These are phyloP conservation scores for Clitopilus passeckerianus DNA, from an alignment of 768 basidiomycete species.

Conservation along the genomic window DNA sequence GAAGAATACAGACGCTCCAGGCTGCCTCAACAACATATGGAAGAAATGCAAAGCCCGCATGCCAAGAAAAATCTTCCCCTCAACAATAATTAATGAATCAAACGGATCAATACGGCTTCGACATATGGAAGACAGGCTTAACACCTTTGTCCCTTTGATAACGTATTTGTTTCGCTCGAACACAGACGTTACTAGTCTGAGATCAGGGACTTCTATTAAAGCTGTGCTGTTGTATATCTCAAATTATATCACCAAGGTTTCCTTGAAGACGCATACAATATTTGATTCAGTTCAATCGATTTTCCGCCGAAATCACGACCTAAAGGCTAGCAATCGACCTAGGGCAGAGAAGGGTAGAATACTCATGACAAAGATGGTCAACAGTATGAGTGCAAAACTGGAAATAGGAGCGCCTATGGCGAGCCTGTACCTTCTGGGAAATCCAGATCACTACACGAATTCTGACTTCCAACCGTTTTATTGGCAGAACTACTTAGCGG, in stretches of 20 bases:
- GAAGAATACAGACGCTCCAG: neutral
- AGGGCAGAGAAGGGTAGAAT: conserved; percentile 10
- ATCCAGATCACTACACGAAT: conserved; percentile 28
- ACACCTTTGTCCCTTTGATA: neutral
- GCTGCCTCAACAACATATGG: conserved; percentile 8
- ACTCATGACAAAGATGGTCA: conserved; percentile 23
- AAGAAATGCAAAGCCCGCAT: conserved; percentile 19
- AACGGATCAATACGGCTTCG: conserved; percentile 27
- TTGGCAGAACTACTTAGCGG: conserved; percentile 15
- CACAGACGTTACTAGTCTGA: conserved; percentile 24
- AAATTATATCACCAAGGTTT: conserved; percentile 31
- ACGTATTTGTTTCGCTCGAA: conserved; percentile 28
- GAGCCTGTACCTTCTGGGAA: conserved; percentile 21
- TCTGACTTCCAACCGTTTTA: conserved; percentile 20
- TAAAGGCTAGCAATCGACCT: conserved; percentile 3
- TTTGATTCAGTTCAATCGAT: conserved; percentile 21
- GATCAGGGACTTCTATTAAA: conserved; percentile 29
- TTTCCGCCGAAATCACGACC: conserved; percentile 16
- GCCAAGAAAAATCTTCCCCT: conserved; percentile 12
- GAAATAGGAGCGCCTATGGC: conserved; percentile 29
- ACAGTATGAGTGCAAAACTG: conserved; percentile 18
- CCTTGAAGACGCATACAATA: conserved; percentile 25
- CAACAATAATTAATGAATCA: conserved; percentile 13
- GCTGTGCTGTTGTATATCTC: conserved; percentile 15
- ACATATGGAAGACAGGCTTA: neutral